phyloP scores from a whole-genome alignment of 164 flowering plant genomes.

The Macadamia tetraphylla region DNA sequence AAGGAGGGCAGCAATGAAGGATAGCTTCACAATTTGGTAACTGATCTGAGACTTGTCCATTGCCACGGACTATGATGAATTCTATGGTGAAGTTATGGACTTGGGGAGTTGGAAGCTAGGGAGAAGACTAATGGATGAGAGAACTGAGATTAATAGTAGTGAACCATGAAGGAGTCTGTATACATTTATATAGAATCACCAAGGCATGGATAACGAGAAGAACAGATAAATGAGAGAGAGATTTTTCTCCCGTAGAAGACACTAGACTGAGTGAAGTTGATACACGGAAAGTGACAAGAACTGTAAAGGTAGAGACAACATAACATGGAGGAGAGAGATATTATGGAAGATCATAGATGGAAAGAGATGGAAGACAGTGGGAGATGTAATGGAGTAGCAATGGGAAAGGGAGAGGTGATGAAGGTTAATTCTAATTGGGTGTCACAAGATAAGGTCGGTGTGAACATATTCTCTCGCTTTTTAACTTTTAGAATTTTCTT shows the following conservation, averaged over 20 bases:
- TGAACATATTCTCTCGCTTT: conserved; percentile 20
- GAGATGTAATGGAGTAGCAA: neutral
- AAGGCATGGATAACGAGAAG: neutral
- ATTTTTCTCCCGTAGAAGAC: no score
- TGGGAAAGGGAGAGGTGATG: no score
- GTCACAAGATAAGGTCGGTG: conserved; percentile 37
- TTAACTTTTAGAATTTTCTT: neutral
- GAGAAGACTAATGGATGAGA: neutral
- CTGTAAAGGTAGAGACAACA: no score
- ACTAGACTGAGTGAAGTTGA: neutral
- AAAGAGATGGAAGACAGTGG: neutral
- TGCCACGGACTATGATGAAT: neutral
- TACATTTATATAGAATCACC: conserved; percentile 14
- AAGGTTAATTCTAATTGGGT: neutral
- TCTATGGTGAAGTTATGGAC: neutral
- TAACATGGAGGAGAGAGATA: neutral
- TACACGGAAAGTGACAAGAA: conserved; percentile 1
- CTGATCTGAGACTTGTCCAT: conserved; percentile 39
- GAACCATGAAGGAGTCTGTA: conserved; percentile 4
- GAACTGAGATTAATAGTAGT: conserved; percentile 6
- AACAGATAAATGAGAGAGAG: neutral
- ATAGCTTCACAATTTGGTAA: conserved; percentile 38
- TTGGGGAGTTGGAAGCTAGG: no score
- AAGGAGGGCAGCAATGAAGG: conserved; percentile 41
- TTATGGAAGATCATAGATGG: neutral